phyloP scores from a whole-genome alignment of 257 asterid genomes.

The Solanum virginianum region DNA sequence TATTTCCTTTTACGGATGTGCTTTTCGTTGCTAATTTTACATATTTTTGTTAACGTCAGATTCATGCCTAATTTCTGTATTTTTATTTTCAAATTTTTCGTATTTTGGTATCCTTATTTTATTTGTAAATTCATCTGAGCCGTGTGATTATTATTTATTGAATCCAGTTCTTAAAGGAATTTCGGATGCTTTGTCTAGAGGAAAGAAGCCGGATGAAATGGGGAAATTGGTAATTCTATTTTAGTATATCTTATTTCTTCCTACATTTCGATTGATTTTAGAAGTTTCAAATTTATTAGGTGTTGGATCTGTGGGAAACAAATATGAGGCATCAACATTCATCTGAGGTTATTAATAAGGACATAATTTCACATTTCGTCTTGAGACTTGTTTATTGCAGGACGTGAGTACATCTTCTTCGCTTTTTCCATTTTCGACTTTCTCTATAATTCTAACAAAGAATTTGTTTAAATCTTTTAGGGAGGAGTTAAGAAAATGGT shows the following conservation, averaged over 20 bases:
- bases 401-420: constrained; percentile 35
- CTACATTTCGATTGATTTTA: neutral
- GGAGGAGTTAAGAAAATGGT: constrained; percentile 88
- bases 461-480: constrained; percentile 12
- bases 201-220: constrained; percentile 78
- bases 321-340: constrained; percentile 62
- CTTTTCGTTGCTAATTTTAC: neutral
- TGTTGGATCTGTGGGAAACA: constrained; percentile 40
- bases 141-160: neutral
- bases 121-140: neutral
- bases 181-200: constrained; percentile 82
- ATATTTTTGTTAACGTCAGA: no score
- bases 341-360: constrained; percentile 57
- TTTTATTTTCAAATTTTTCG: no score
- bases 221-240: constrained; percentile 26
- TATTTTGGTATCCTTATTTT: neutral
- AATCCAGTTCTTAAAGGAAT: constrained; percentile 75
- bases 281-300: constrained; percentile 15
- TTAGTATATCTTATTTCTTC: neutral
- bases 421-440: neutral
- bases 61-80: neutral
- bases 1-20: no score
- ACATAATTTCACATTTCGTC: constrained; percentile 85
- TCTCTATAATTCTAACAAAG: neutral
- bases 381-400: constrained; percentile 92